phyloP scores from a whole-genome alignment of 1,139 yeast species.

The Geotrichum aggregatum region DNA sequence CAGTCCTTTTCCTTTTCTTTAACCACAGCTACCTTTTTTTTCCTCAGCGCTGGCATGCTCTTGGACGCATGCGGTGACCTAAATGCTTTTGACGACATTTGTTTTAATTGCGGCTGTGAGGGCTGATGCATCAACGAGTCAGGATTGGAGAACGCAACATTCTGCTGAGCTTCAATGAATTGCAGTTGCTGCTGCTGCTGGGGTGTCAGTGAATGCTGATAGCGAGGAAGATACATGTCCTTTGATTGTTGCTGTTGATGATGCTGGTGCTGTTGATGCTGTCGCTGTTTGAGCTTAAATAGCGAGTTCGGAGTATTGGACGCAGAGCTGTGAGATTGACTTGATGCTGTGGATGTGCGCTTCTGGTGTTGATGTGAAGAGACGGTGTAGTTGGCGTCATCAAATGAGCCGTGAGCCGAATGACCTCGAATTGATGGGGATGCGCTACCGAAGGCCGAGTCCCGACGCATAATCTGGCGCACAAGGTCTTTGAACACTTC shows the following conservation, averaged over 20 bases:
- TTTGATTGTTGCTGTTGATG: slow-evolving; percentile 1
- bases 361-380: slow-evolving; percentile 8
- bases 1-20: slow-evolving; percentile 19
- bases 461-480: slow-evolving; percentile 52
- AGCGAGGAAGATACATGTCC: slow-evolving; percentile 5
- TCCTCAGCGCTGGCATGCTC: slow-evolving; percentile 20
- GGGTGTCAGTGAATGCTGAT: slow-evolving; percentile 12
- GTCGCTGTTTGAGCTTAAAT: slow-evolving; percentile 15
- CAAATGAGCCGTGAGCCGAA: slow-evolving; percentile 19
- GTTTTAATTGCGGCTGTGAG: slow-evolving; percentile 5
- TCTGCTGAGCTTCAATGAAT: neutral
- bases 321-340: slow-evolving; percentile 5
- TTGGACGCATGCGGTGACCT: slow-evolving; percentile 17
- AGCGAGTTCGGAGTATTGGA: slow-evolving; percentile 4
- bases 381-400: slow-evolving; percentile 13
- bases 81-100: slow-evolving; percentile 5
- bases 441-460: slow-evolving; percentile 29
- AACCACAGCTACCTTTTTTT: slow-evolving; percentile 2
- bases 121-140: slow-evolving; percentile 10
- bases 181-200: slow-evolving; percentile 7
- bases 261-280: slow-evolving; percentile 14
- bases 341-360: slow-evolving; percentile 8
- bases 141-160: neutral
- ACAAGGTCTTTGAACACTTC: slow-evolving; percentile 87
- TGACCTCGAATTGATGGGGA: slow-evolving; percentile 7